phyloP scores from a whole-genome alignment of 2,329 filamentous ascomycete species.

The Trichoderma sp. region DNA sequence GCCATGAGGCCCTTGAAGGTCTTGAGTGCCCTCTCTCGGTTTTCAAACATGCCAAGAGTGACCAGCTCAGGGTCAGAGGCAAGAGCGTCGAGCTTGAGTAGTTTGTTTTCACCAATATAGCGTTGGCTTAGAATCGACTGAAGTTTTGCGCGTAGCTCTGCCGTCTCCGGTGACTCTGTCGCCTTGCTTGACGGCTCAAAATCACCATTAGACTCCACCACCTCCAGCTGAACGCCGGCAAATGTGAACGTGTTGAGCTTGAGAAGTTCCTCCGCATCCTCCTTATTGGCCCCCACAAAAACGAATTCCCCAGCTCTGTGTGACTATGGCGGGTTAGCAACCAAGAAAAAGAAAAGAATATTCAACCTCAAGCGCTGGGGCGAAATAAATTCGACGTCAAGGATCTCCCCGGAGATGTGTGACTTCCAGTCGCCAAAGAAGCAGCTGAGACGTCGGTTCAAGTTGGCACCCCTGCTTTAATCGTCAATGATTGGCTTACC shows the following conservation, averaged over 20 bases:
- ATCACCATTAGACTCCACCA: slow-evolving; percentile 49
- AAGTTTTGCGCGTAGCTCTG: slow-evolving; percentile 67
- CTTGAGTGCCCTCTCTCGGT: slow-evolving; percentile 70
- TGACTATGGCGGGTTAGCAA: slow-evolving; percentile 72
- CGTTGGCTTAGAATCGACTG: slow-evolving; percentile 69
- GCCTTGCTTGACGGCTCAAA: slow-evolving; percentile 36
- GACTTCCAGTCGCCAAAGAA: slow-evolving; percentile 15
- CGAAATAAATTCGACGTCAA: slow-evolving; percentile 18
- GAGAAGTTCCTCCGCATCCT: slow-evolving; percentile 62
- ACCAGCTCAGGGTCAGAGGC: slow-evolving; percentile 69
- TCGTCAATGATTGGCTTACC: slow-evolving; percentile 60
- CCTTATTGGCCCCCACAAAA: slow-evolving; percentile 63
- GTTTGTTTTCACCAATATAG: slow-evolving; percentile 68
- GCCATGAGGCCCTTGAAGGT: slow-evolving; percentile 91
- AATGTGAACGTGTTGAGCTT: slow-evolving; percentile 69
- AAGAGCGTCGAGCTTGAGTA: slow-evolving; percentile 80
- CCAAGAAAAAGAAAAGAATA: slow-evolving; percentile 45
- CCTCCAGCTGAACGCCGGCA: slow-evolving; percentile 61
- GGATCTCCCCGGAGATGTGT: slow-evolving; percentile 12
- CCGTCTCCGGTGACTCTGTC: slow-evolving; percentile 50
- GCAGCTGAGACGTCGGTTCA: slow-evolving; percentile 19
- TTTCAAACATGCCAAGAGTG: slow-evolving; percentile 72
- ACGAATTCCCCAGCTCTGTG: slow-evolving; percentile 66
- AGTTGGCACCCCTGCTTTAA: slow-evolving; percentile 29
- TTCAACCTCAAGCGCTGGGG: slow-evolving; percentile 20